phyloP scores from a whole-genome alignment of 305 asterid genomes.

The Plantago coronopus region DNA sequence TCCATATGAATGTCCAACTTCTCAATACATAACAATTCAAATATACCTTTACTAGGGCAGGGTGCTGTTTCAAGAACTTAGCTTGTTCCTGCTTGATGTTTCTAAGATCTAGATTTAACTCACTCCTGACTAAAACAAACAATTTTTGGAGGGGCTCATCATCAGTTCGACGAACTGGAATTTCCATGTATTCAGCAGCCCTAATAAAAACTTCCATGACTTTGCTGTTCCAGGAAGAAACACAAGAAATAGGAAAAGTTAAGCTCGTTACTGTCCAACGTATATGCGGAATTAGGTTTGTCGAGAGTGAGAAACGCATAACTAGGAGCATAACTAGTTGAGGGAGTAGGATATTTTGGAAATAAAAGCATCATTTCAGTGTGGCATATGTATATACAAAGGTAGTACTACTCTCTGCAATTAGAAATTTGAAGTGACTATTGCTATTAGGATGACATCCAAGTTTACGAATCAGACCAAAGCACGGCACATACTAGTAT shows the following conservation, averaged over 20 bases:
- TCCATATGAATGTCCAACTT: slow-evolving; percentile 16
- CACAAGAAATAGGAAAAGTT: slow-evolving; percentile 19
- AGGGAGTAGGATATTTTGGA: no score
- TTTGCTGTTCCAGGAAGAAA: slow-evolving; percentile 69
- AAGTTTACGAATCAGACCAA: slow-evolving; percentile 10
- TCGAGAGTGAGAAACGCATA: slow-evolving; percentile 10
- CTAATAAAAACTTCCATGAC: slow-evolving; percentile 89
- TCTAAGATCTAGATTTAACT: slow-evolving; percentile 89
- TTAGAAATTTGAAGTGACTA: no score
- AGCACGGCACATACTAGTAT: no score
- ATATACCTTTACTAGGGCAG: slow-evolving; percentile 87
- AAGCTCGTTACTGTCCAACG: not conserved
- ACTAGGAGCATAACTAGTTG: not conserved
- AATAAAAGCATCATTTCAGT: no score
- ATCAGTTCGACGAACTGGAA: slow-evolving; percentile 93
- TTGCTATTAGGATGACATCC: slow-evolving; percentile 3
- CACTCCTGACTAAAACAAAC: slow-evolving; percentile 90
- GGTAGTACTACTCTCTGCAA: no score
- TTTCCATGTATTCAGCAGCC: slow-evolving; percentile 98
- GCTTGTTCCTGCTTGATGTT: slow-evolving; percentile 93
- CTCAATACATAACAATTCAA: slow-evolving; percentile 22
- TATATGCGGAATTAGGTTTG: not conserved
- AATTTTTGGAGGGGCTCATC: slow-evolving; percentile 95
- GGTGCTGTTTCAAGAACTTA: slow-evolving; percentile 96
- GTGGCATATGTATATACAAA: no score